Percentiles rank a stretch among this genome's conserved stretches.
phyloP scores from a whole-genome alignment of 768 basidiomycete genomes.

The Serendipita sp. region DNA sequence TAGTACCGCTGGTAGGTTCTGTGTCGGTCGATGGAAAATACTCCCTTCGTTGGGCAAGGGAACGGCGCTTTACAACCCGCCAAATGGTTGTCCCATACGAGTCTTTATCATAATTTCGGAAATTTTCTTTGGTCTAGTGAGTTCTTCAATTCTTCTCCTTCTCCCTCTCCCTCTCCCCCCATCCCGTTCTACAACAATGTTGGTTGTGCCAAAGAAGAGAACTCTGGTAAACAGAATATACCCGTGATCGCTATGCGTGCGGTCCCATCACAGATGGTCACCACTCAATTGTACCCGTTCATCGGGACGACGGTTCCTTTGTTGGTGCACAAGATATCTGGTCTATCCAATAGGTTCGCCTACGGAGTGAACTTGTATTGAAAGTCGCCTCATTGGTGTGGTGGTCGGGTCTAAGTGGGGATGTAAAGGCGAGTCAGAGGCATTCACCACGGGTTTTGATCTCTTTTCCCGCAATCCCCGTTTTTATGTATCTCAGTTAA shows the following conservation, averaged over 20 bases:
- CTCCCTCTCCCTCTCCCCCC: slow-evolving; percentile 9
- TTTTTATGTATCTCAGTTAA: too few relatives aligned
- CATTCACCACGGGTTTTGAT: background rate
- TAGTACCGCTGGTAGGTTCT: too few relatives aligned
- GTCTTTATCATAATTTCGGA: slow-evolving; percentile 7
- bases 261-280: background rate
- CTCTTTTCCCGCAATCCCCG: background rate
- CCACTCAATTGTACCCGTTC: too few relatives aligned
- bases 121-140: too few relatives aligned
- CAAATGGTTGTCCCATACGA: slow-evolving; percentile 28
- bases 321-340: too few relatives aligned
- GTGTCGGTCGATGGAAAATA: background rate
- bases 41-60: background rate
- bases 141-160: too few relatives aligned
- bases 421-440: slow-evolving; percentile 84
- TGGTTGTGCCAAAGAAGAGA: slow-evolving; percentile 45
- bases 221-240: slow-evolving; percentile 80
- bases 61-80: slow-evolving; percentile 22
- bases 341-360: too few relatives aligned
- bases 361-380: too few relatives aligned
- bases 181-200: too few relatives aligned
- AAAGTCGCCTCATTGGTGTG: slow-evolving; percentile 19
- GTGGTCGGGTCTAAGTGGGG: slow-evolving; percentile 56
- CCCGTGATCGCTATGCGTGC: slow-evolving; percentile 31
- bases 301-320: too few relatives aligned